phyloP scores from a whole-genome alignment of 2,329 filamentous ascomycete genomes.

The Fusarium sororula region DNA sequence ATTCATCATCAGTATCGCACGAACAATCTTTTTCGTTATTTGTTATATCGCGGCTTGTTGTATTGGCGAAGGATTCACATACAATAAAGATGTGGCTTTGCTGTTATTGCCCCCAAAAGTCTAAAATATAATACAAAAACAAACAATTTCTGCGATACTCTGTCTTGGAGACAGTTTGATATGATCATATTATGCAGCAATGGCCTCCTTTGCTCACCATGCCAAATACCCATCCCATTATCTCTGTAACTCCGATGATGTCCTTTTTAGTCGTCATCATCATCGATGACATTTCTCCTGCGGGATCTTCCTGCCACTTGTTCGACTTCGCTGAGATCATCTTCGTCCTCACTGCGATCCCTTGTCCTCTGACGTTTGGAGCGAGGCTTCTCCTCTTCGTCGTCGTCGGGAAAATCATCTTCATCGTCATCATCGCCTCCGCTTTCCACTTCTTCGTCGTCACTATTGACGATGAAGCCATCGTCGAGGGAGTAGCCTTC shows the following conservation, averaged over 20 bases:
- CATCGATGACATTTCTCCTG: slow-evolving; percentile 66
- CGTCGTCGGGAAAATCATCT: slow-evolving; percentile 64
- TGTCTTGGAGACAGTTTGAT: neutral
- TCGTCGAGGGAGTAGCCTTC: slow-evolving; percentile 85
- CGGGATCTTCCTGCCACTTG: slow-evolving; percentile 57
- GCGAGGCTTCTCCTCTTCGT: slow-evolving; percentile 57
- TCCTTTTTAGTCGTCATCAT: slow-evolving; percentile 63
- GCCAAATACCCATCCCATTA: neutral
- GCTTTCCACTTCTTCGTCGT: slow-evolving; percentile 73
- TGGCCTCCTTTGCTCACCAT: neutral
- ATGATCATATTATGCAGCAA: slow-evolving; percentile 26
- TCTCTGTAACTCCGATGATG: neutral
- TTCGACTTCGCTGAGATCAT: slow-evolving; percentile 66
- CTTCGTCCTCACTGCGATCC: slow-evolving; percentile 55
- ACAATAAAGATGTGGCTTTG: neutral
- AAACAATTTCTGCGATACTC: neutral
- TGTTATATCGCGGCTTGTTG: neutral
- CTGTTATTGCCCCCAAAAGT: neutral
- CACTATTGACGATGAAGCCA: slow-evolving; percentile 79
- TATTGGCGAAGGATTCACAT: neutral
- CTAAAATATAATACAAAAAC: neutral
- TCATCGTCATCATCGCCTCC: slow-evolving; percentile 73
- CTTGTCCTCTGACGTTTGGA: slow-evolving; percentile 62
- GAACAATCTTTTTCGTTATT: neutral
- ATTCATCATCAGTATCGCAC: neutral